phyloP scores from a whole-genome alignment of 139 green algal genomes.

The Chlorella sp. region DNA sequence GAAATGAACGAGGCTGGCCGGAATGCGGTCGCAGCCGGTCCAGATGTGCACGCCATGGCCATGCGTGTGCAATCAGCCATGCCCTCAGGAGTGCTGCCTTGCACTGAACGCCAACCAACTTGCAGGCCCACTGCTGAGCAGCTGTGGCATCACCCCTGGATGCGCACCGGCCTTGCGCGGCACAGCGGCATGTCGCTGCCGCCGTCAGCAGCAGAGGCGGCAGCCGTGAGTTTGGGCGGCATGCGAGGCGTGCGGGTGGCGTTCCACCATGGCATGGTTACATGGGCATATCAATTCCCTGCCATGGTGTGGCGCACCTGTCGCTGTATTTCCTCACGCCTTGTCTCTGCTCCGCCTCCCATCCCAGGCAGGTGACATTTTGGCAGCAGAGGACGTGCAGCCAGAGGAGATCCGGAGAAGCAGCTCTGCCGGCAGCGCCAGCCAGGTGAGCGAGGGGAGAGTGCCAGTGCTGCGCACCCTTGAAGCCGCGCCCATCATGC shows the following conservation, averaged over 20 bases:
- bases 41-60: neutral
- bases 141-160: slow-evolving; percentile 52
- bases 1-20: neutral
- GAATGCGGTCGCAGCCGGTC: neutral
- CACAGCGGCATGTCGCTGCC: neutral
- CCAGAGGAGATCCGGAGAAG: neutral
- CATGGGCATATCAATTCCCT: too few relatives aligned
- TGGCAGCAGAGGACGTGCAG: neutral
- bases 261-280: too few relatives aligned
- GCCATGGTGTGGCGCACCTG: too few relatives aligned
- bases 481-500: too few relatives aligned
- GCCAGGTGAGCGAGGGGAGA: too few relatives aligned
- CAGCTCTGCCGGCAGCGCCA: neutral
- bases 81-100: neutral
- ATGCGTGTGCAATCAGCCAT: neutral
- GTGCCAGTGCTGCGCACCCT: neutral
- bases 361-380: neutral
- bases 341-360: neutral
- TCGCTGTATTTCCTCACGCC: too few relatives aligned
- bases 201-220: too few relatives aligned
- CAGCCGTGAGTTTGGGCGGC: neutral
- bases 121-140: slow-evolving; percentile 45
- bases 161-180: slow-evolving; percentile 17
- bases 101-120: neutral
- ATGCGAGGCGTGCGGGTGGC: too few relatives aligned